Evolutionary conservation across 2,329 filamentous ascomycete genomes (phyloP), one percentile per base, ranked within the genome.

Genomic region (Epichloe bromicola): DNA sequence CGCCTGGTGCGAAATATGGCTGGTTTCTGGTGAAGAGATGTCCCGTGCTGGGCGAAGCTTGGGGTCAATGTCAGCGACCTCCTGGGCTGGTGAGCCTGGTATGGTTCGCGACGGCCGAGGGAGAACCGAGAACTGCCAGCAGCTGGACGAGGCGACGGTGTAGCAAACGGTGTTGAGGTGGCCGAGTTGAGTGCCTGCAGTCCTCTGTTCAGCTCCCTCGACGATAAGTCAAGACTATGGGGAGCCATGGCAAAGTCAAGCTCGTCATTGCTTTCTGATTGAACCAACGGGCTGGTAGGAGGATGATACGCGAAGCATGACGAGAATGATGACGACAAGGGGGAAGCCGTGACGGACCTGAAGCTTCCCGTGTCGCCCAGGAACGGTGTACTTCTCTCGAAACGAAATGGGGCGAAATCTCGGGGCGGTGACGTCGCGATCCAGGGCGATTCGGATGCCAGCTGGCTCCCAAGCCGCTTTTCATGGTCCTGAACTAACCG

Each of bases 221-320:
- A 62, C 38, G 68, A 64, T 37, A 79, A 70, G 46, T 80, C 72
- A 49, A 78, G 72, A 41, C 68, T 66, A 51, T 77, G 72, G 50
- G 75, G 65, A 19, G 72, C 72, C 55, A 77, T 71, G 2, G 79
- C 73, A 46, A 85, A 72, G 52, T 88, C 62, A 17, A 63, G 62
- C 57, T 93, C 88, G 6, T 88, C 83, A 58, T 90, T 93, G 67
- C 84, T 94, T 60, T 88, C 82, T 41, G 89, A 88, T 61, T 96
- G 83, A 1, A 94, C 90, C 11, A 98, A 73, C 14, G 93, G 93
- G 60, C 90, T 97, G 2, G 93, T 97, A 0, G 93, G 91, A 2
- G 87, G 80, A 67, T 91, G 85, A 55, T 95, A 85, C 34, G 86
- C 76, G 64, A 95, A 96, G 59, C 81, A 89, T 2, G 83, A 85